Conservation (phyloP, 2,329 filamentous ascomycete species). For the Ambrosiella cleistominuta region DNA sequence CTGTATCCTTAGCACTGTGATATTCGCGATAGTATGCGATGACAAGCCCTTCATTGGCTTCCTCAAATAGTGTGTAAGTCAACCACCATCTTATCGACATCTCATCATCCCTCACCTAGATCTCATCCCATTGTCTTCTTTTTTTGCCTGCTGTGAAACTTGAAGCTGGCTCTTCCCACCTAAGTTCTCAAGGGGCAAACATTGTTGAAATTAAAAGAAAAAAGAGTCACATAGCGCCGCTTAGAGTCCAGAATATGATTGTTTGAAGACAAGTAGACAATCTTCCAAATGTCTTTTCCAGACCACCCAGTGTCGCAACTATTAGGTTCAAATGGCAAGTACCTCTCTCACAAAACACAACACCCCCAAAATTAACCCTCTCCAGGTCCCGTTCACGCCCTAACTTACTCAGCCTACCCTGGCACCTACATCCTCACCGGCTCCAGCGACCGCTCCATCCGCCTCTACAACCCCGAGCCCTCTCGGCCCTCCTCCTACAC, state of each 20-base stretch:
- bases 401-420: slow-evolving; percentile 54
- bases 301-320: slow-evolving; percentile 36
- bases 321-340: slow-evolving; percentile 39
- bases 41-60: no score
- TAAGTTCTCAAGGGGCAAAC: no score
- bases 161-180: no score
- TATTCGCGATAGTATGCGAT: no score
- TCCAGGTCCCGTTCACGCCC: slow-evolving; percentile 51
- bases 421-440: slow-evolving; percentile 72
- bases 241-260: neutral
- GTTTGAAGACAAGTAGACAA: neutral
- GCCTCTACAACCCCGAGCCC: slow-evolving; percentile 64
- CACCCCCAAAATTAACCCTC: neutral
- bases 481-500: slow-evolving; percentile 19
- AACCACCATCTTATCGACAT: no score
- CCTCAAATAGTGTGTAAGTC: no score
- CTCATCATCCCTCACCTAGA: no score
- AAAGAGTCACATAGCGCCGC: no score
- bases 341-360: neutral
- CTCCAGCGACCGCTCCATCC: slow-evolving; percentile 66
- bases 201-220: no score
- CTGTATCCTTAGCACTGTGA: no score
- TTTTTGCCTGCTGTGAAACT: no score
- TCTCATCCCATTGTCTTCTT: no score
- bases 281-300: slow-evolving; percentile 28